Base-by-base conservation (phyloP, 2,329 filamentous ascomycete genomes). In the Pestalotiopsis sp. region DNA sequence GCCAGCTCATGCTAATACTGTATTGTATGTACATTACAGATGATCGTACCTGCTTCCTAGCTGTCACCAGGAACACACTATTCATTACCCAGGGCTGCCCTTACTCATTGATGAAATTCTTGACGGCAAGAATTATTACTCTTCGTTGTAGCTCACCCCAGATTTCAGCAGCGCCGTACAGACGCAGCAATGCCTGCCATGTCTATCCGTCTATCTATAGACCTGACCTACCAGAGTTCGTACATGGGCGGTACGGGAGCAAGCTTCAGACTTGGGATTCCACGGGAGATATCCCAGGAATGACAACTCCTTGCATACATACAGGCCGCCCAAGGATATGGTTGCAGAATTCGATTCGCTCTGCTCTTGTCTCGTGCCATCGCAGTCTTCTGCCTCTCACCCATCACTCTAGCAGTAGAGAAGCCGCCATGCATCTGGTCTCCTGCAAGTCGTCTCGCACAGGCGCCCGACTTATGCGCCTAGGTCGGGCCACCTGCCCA, bases 381-480 rank as follows among this genome's bases (percentile, higher is more conserved):
- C 57, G 57, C 27, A 59, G 57, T 59, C 59, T 23, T 49, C n/a
- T 49, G 20, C n/a, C 12, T 9, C 14, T 64, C 39, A n/a, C 20
- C 38, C 57, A n/a, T 17, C 12, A 61, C 27, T 31, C 2, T 61
- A n/a, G 36, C 59, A 36, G 31, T 39, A 36, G 27, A 59, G 23
- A 64, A 20, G 23, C 25, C 52, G 20, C 17, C 38, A 12, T 49
- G 39, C 61, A 52, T 64, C 61, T 49, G 2, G 61, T 38, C 61
- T 64, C 38, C 61, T 64, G 61, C 61, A 39, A 25, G 61, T 49
- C 38, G 14, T 49, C 61, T 64, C 39, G 61, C 39, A 64, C 61
- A 23, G 25, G 36, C 25, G 39, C 39, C 25, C 61, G 13, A 14
- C 11, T 39, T 45, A 64, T 49, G 61, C 61, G 27, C 61, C 20